These are phyloP conservation scores for Globisporangium uncinulatum DNA, from an alignment of 352 stramenopile species.

Conservation along the genomic window DNA sequence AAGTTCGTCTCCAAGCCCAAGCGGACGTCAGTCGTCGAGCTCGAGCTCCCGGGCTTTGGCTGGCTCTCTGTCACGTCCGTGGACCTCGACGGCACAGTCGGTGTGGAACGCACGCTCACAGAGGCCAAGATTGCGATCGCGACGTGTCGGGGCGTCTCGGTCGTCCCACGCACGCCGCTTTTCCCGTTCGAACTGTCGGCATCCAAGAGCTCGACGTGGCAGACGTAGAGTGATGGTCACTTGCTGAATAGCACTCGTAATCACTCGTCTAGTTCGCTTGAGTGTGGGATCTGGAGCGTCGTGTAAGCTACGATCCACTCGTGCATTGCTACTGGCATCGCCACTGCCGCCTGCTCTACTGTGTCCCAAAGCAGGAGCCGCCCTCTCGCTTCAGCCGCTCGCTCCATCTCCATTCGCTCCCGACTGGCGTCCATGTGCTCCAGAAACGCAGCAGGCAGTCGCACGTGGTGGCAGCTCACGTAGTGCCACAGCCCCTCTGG, in stretches of 20 bases:
- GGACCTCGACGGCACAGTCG: conserved; percentile 67
- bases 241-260: not conserved
- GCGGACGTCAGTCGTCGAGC: conserved; percentile 69
- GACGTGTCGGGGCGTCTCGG: conserved; percentile 54
- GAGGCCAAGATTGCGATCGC: conserved; percentile 57
- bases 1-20: conserved; percentile 76
- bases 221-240: conserved; percentile 29
- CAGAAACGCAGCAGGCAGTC: conserved; percentile 50
- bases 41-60: conserved; percentile 75
- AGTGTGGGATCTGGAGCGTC: conserved; percentile 17
- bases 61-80: conserved; percentile 77
- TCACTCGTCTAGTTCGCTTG: not conserved
- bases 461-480: conserved; percentile 54
- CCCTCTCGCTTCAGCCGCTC: conserved; percentile 14
- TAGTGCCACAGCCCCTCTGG: conserved; percentile 80
- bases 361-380: conserved; percentile 55
- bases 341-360: conserved; percentile 17
- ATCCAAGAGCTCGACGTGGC: conserved; percentile 74
- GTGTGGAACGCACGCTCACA: conserved; percentile 56
- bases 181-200: conserved; percentile 79
- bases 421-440: conserved; percentile 43
- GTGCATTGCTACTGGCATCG: conserved; percentile 59
- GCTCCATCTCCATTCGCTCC: conserved; percentile 9
- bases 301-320: conserved; percentile 62
- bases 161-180: conserved; percentile 50